Base-by-base conservation (phyloP, 2,329 filamentous ascomycete genomes). In the Xylariomycetidae sp. region DNA sequence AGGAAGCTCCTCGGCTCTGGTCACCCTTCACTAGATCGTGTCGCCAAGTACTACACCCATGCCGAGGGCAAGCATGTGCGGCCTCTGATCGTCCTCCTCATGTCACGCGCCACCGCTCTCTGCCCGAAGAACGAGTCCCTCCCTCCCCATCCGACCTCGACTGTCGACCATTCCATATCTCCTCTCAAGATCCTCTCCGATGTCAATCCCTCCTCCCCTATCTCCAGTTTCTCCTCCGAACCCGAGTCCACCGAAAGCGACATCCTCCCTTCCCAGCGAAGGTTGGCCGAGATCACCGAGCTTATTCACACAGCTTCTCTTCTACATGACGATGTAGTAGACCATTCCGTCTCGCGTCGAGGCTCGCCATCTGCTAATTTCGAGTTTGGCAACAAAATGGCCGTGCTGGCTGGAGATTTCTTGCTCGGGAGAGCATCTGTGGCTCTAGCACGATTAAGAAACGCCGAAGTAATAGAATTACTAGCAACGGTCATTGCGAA, bases 381-480 rank as follows among this genome's bases (percentile, higher is more conserved):
- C 41, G 85, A 89, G 52, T 96, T 96, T 52, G 92, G 92, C 44
- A 98, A 98, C 69, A 98, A 98, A 63, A 96, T 98, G 90, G 90
- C 92, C 10, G 90, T 98, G 3, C 65, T 98, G 46, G 92, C 92
- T 0, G 92, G 92, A n/a, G 92, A 98, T 58, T 98, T 98, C 54
- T 67, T 98, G 27, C 74, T 98, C 2, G 90, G 90, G 4, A 76
- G 92, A 32, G 92, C 92, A 2, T 98, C 92, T 0, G 89, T 96
- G 6, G 90, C 90, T 5, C 73, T 98, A 25, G 92, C 92, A 10
- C 79, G 92, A 25, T 67, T 98, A 38, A 78, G 90, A 19, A 87
- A 98, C 54, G 84, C 89, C 26, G 92, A 98, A 61, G 92, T 98
- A 3, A 87, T 88, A 7, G 92, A 98, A 65, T 74, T 98, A 6